Evolutionary conservation across 2,329 filamentous ascomycete species (phyloP).

Genomic region (Lachnellula subtilissima): DNA sequence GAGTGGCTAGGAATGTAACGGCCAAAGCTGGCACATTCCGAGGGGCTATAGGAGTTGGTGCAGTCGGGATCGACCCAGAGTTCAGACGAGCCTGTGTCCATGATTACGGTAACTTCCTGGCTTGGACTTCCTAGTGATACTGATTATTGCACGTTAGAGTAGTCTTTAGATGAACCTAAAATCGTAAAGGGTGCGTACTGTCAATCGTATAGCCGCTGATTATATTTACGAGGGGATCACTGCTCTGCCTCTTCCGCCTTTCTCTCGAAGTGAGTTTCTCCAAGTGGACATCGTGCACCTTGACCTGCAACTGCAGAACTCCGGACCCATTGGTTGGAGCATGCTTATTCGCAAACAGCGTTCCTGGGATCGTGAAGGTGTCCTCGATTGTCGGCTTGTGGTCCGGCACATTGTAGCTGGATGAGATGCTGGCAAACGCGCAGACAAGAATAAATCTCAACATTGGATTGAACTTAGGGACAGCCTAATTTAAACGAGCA

Average conservation of each 20-base stretch:
- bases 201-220: background rate
- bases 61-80: slow-evolving; percentile 42
- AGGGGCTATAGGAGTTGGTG: slow-evolving; percentile 18
- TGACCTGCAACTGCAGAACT: background rate
- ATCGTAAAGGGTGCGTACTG: background rate
- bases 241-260: background rate
- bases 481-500: background rate
- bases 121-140: slow-evolving; percentile 36
- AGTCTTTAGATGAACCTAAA: background rate
- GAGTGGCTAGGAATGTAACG: slow-evolving; percentile 3
- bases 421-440: background rate
- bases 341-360: background rate
- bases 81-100: slow-evolving; percentile 40
- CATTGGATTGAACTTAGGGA: background rate
- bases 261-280: background rate
- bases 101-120: slow-evolving; percentile 36
- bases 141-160: slow-evolving; percentile 26
- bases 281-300: background rate
- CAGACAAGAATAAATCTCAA: background rate
- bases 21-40: background rate
- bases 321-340: background rate
- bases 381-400: background rate
- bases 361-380: background rate
- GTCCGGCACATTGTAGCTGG: background rate
- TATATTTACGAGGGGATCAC: background rate